Conservation (phyloP, 371 early-diverging fungal species). For the Lichtheimia ramosa region DNA sequence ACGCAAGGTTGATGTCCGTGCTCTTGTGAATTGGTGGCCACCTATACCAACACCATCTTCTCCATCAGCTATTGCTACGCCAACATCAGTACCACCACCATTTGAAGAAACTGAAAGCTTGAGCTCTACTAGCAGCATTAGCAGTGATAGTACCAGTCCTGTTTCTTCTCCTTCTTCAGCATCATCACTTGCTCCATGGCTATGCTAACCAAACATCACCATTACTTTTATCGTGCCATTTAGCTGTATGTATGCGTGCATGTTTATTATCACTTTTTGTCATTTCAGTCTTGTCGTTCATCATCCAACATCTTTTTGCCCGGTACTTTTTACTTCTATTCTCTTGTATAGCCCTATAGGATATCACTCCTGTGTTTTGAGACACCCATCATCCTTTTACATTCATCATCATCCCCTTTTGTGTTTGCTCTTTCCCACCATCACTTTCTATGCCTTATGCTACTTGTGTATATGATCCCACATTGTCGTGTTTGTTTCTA, state of each 20-base stretch:
- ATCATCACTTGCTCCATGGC: neutral
- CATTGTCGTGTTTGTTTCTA: no score
- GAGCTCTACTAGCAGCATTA: neutral
- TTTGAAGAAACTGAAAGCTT: neutral
- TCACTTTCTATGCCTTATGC: neutral
- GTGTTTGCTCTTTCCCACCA: slow-evolving; percentile 1
- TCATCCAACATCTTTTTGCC: no score
- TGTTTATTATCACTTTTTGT: neutral
- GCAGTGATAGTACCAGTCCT: neutral
- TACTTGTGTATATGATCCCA: neutral
- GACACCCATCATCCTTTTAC: neutral
- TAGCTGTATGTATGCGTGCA: neutral
- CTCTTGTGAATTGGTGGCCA: slow-evolving; percentile 32
- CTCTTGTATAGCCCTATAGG: no score
- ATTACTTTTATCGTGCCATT: neutral
- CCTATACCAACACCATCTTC: slow-evolving; percentile 15
- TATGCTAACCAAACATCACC: neutral
- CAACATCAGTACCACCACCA: no score
- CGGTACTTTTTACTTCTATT: no score
- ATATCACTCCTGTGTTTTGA: no score
- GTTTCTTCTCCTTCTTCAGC: neutral
- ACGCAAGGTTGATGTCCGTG: slow-evolving; percentile 43
- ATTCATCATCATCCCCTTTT: neutral
- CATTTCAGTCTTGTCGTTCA: neutral
- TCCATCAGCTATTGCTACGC: neutral